Evolutionary conservation across 2,329 filamentous ascomycete species (phyloP), one percentile per base, ranked within the genome.

Genomic region (Myriosclerotinia duriaeana): DNA sequence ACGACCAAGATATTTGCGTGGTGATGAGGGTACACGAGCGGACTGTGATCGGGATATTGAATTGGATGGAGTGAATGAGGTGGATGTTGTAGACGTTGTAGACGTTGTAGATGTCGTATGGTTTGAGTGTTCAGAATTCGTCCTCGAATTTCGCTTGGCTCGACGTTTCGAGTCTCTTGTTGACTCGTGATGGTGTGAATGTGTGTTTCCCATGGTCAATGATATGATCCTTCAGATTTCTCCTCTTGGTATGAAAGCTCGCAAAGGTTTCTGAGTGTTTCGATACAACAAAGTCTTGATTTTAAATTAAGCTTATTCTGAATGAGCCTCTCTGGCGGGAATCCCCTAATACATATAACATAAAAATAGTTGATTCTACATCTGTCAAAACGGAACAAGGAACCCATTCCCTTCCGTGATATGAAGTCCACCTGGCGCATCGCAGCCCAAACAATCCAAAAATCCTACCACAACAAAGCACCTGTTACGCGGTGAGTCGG

Each of bases 181-280:
- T 17, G 63, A 36, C 12, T 44, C 36, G 1, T 30, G 42, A 59
- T 59, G 22, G 22, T 60, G 55, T 38, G 64, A 66, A 50, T 38
- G 44, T 61, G 56, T 38, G 11, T 61, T 66, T 26, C 64, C 64
- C 64, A 66, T 66, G 26, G n/a, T 42, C 12, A 26, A 44, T 11
- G 38, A 22, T 38, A 50, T 50, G 30, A 12, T 8, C 22, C n/a
- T 30, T 7, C 6, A 6, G 5, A 34, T 34, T 34, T 1, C 30
- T 34, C 30, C 6, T 34, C 30, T 34, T 34, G 30, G 30, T 34
- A 34, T 9, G 20, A 48, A 48, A n/a, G 6, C n/a, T n/a, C 20
- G 20, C n/a, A 20, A 20, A 6, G 6, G 20, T 48, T 11, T 11
- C 11, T 48, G 22, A 15, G 11, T 26, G 12, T 50, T 50, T 38